These are phyloP conservation scores for Lathyrus oleraceus DNA, from an alignment of 306 rosid species.

Conservation along the genomic window DNA sequence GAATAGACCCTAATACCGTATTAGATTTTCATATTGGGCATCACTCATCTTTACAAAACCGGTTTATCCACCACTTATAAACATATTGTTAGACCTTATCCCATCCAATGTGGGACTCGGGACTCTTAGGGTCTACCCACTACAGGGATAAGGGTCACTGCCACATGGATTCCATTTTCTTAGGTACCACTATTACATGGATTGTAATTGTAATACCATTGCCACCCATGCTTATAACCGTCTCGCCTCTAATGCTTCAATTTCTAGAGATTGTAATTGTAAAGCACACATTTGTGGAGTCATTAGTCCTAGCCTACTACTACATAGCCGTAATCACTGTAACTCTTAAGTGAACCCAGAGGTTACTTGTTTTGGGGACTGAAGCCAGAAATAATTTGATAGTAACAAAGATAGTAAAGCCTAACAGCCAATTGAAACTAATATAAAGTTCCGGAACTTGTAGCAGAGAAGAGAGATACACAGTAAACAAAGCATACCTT, in stretches of 20 bases:
- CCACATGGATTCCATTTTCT: not conserved
- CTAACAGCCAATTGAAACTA: constrained; percentile 16
- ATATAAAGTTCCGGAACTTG: not conserved
- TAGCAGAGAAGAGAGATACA: not conserved
- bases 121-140: too few relatives aligned
- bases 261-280: not conserved
- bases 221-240: not conserved
- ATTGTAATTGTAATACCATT: not conserved
- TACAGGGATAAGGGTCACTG: not conserved
- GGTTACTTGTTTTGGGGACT: not conserved
- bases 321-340: not conserved
- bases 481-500: constrained; percentile 50
- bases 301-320: not conserved
- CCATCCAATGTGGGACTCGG: too few relatives aligned
- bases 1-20: too few relatives aligned
- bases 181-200: not conserved
- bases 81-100: not conserved
- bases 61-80: not conserved
- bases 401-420: constrained; percentile 5
- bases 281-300: not conserved
- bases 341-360: constrained; percentile 11
- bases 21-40: too few relatives aligned
- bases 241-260: not conserved
- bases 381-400: constrained; percentile 8
- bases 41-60: too few relatives aligned